Evolutionary conservation across 2,329 filamentous ascomycete genomes (phyloP).

Genomic region (Akanthomyces uredinophilus): DNA sequence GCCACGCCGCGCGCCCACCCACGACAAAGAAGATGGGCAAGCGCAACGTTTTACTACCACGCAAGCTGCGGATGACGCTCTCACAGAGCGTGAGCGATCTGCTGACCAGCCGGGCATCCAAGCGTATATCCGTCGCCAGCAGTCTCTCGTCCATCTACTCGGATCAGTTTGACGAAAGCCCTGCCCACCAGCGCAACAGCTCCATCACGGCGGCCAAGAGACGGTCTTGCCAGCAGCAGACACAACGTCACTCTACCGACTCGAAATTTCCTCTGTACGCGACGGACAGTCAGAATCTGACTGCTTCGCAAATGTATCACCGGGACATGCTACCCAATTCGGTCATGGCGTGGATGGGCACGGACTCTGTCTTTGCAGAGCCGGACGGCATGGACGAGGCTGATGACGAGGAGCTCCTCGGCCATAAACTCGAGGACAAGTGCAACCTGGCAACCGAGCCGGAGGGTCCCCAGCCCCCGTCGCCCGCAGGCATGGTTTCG

Average conservation of each 20-base stretch:
- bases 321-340: constrained; percentile 12
- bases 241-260: neutral
- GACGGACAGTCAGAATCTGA: neutral
- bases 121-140: constrained; percentile 27
- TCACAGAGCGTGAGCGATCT: constrained; percentile 54
- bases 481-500: neutral
- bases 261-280: constrained; percentile 1
- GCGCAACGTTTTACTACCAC: constrained; percentile 7
- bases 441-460: neutral
- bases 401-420: neutral
- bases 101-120: constrained; percentile 50
- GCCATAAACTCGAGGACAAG: neutral
- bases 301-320: constrained; percentile 12
- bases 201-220: constrained; percentile 10
- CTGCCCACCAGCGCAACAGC: constrained; percentile 7
- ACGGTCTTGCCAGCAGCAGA: neutral
- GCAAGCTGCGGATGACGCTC: constrained; percentile 42
- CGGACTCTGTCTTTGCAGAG: neutral
- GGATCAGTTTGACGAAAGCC: constrained; percentile 40
- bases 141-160: constrained; percentile 47
- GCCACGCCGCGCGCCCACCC: neutral
- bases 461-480: neutral
- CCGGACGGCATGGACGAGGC: neutral
- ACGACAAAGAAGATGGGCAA: constrained; percentile 14
- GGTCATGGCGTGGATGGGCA: constrained; percentile 11